These are phyloP conservation scores for Tuber melanosporum DNA, from an alignment of 495 filamentous ascomycete species.

Conservation along the genomic window DNA sequence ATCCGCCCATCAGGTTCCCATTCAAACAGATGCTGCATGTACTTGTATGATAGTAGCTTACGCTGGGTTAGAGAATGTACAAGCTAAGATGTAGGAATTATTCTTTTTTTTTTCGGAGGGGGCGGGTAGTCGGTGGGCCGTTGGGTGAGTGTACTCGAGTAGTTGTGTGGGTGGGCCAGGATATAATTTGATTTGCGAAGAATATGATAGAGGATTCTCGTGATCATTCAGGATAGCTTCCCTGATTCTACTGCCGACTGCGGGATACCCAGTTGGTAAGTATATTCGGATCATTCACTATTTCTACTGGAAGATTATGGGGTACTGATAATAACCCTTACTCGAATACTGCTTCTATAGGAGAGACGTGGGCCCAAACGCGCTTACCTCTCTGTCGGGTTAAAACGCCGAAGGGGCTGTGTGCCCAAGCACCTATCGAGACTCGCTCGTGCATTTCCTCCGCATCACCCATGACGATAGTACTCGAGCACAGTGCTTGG, in stretches of 20 bases:
- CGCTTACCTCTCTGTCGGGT: neutral
- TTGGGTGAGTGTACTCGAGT: neutral
- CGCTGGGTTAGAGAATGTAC: neutral
- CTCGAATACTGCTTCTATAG: neutral
- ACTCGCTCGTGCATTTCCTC: neutral
- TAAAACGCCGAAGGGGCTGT: neutral
- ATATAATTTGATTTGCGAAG: neutral
- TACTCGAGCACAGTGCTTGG: neutral
- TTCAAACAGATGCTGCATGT: neutral
- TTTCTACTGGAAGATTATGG: neutral
- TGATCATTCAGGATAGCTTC: neutral
- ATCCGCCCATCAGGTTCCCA: neutral
- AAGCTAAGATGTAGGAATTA: neutral
- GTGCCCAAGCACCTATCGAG: neutral
- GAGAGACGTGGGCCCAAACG: constrained; percentile 1
- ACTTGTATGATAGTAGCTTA: neutral
- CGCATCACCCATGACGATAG: neutral
- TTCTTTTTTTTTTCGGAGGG: neutral
- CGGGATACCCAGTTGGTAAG: neutral
- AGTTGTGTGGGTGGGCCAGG: neutral
- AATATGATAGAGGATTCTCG: neutral
- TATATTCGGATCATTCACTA: neutral
- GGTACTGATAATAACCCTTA: neutral
- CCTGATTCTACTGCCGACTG: neutral
- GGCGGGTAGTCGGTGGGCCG: neutral